phyloP scores from a whole-genome alignment of 2,329 filamentous ascomycete genomes.

The Colletotrichum tamarilloi region DNA sequence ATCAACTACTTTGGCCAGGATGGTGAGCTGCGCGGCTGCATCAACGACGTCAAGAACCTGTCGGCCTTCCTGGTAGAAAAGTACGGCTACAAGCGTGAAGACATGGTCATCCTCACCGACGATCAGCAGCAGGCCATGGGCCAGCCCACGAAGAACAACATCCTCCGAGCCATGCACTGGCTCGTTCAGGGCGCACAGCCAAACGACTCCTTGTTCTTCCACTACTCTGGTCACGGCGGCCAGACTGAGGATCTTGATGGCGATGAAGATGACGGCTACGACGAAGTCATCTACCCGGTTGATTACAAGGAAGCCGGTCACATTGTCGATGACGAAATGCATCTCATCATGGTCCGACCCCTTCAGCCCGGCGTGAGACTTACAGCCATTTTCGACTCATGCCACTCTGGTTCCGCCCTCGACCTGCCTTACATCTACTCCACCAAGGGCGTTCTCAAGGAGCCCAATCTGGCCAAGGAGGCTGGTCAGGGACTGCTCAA shows the following conservation, averaged over 20 bases:
- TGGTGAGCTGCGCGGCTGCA: conserved; percentile 79
- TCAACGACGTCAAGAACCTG: conserved; percentile 85
- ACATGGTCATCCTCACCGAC: conserved; percentile 84
- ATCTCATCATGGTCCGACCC: conserved; percentile 79
- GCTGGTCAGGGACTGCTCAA: conserved; percentile 78
- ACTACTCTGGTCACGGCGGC: conserved; percentile 82
- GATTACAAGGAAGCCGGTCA: conserved; percentile 77
- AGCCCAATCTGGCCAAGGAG: conserved; percentile 84
- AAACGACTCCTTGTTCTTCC: conserved; percentile 82
- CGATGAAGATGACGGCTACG: conserved; percentile 81
- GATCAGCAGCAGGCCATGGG: conserved; percentile 77
- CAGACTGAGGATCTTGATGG: conserved; percentile 80
- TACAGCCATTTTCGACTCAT: conserved; percentile 85
- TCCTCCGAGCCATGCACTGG: conserved; percentile 81
- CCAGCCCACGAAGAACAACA: conserved; percentile 81
- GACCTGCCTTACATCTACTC: conserved; percentile 85
- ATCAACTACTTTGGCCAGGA: conserved; percentile 84
- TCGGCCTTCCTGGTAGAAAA: conserved; percentile 75
- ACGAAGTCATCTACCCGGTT: conserved; percentile 84
- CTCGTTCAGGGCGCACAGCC: conserved; percentile 76
- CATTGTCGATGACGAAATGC: conserved; percentile 84
- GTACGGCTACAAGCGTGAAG: conserved; percentile 79
- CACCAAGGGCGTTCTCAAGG: conserved; percentile 83
- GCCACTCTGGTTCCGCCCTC: conserved; percentile 81
- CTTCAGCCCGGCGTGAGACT: conserved; percentile 86